These are phyloP conservation scores for Psilocybe tampanensis DNA, from an alignment of 768 basidiomycete species.

Conservation along the genomic window DNA sequence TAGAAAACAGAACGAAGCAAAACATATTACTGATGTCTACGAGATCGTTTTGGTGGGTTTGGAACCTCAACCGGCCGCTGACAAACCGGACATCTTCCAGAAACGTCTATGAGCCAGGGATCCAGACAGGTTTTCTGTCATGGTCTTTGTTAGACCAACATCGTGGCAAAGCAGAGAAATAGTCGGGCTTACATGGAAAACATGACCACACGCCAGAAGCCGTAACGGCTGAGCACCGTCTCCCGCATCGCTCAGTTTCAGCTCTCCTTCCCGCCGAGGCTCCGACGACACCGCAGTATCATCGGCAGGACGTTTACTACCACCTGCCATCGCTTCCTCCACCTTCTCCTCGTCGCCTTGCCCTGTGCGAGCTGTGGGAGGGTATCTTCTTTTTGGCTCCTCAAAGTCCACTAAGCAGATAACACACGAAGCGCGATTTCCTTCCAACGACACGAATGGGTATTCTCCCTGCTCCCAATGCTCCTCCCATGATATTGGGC, in stretches of 20 bases:
- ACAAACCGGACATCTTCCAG: slow-evolving; percentile 87
- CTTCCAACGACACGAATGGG: slow-evolving; percentile 82
- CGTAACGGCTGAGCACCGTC: slow-evolving; percentile 78
- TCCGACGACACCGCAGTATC: slow-evolving; percentile 22
- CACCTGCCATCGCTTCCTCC: not conserved
- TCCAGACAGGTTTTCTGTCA: slow-evolving; percentile 84
- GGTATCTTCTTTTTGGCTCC: slow-evolving; percentile 52
- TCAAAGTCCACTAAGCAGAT: slow-evolving; percentile 88
- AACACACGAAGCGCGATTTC: slow-evolving; percentile 82
- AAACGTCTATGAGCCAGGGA: slow-evolving; percentile 85
- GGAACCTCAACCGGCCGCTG: slow-evolving; percentile 69
- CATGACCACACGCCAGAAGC: slow-evolving; percentile 79
- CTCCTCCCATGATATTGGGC: slow-evolving; percentile 68
- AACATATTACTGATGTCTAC: not conserved
- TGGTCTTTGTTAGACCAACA: not conserved
- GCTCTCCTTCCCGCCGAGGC: slow-evolving; percentile 40
- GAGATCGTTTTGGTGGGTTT: slow-evolving; percentile 38
- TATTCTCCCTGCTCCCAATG: slow-evolving; percentile 77
- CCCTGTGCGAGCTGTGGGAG: not conserved
- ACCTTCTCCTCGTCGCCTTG: not conserved
- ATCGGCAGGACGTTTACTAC: not conserved
- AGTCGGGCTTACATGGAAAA: slow-evolving; percentile 74
- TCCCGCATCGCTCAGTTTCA: slow-evolving; percentile 71
- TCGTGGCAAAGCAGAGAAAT: not conserved
- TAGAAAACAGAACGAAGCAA: too few relatives aligned